Base-by-base conservation (phyloP, 371 early-diverging fungal species). In the Mortierella sp. region DNA sequence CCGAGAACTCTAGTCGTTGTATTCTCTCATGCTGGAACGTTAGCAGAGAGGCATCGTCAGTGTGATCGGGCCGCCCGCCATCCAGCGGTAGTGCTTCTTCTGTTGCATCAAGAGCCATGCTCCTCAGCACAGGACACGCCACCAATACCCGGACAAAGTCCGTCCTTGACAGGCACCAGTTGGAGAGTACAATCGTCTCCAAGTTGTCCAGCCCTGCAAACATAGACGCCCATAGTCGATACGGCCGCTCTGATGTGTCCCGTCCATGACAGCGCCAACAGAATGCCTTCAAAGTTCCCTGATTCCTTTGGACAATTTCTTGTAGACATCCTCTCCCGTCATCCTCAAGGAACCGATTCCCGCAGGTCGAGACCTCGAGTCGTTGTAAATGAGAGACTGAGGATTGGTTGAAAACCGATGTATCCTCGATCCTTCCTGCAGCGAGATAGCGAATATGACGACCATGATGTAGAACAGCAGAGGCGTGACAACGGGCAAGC, bases 261-360 rank as follows among this genome's bases (percentile, higher is more conserved):
- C 50, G 27, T 2, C 71, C 71, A 64, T 55, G 60, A 21, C 65
- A 71, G 22, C 64, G 48, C 71, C 71, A 71, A 24, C 43, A 12
- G 2, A 71, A n/a, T 2, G 22, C 13, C 37, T 21, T 10, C 25
- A 71, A 27, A 0, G 40, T 46, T 0, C 14, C 50, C 19, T 39
- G 13, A 28, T 71, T 71, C 54, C 71, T 63, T n/a, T 55, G 22
- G 5, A 71, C 39, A 16, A 71, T 64, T 14, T 63, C 60, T 0
- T 19, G 34, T 13, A 71, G 28, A 47, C 71, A 71, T 1, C 64
- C 71, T 44, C 60, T 44, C 8, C 71, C 71, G 16, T 39, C 29
- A 40, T 71, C 71, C n/a, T 49, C 51, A 2, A 47, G 21, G 3
- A 46, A 41, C 13, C 45, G 54, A 12, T 55, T 59, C 2, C 56